Conservation (phyloP, 257 asterid species). For the Gynochthodes officinalis region DNA sequence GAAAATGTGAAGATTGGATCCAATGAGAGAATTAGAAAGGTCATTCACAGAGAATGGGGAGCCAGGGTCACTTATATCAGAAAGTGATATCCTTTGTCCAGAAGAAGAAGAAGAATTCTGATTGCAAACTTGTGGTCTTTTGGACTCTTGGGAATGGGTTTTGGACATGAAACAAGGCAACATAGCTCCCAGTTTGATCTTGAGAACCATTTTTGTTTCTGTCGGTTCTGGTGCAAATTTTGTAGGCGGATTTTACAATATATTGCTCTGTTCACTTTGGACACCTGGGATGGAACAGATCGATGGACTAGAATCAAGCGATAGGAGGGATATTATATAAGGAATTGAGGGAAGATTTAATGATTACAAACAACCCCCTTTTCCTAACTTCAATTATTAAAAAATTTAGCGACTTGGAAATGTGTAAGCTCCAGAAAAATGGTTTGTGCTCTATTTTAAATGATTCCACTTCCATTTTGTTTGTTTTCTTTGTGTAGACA, state of each 20-base stretch:
- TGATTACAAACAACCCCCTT: constrained; percentile 17
- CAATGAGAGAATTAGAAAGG: constrained; percentile 49
- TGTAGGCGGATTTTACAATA: background rate
- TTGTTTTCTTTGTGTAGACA: constrained; percentile 7
- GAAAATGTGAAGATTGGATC: constrained; percentile 69
- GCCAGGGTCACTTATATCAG: constrained; percentile 63
- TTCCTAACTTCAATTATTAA: background rate
- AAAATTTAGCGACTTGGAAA: background rate
- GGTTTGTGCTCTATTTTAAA: background rate
- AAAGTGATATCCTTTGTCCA: constrained; percentile 43
- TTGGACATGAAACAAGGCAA: constrained; percentile 31
- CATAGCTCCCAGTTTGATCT: constrained; percentile 15
- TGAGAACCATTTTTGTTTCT: constrained; percentile 19
- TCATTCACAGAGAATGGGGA: constrained; percentile 46
- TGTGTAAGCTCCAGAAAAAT: constrained; percentile 12
- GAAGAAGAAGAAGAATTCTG: constrained; percentile 35
- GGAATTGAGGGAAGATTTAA: background rate
- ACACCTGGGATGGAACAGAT: background rate
- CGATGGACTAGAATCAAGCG: constrained; percentile 4
- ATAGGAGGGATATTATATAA: constrained; percentile 8
- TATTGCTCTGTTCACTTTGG: background rate
- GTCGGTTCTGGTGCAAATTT: background rate
- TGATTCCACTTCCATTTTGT: background rate
- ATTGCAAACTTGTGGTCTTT: constrained; percentile 16
- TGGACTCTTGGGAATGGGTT: constrained; percentile 6